Conservation (phyloP, 257 asterid genomes). For the Verbascum thapsus region DNA sequence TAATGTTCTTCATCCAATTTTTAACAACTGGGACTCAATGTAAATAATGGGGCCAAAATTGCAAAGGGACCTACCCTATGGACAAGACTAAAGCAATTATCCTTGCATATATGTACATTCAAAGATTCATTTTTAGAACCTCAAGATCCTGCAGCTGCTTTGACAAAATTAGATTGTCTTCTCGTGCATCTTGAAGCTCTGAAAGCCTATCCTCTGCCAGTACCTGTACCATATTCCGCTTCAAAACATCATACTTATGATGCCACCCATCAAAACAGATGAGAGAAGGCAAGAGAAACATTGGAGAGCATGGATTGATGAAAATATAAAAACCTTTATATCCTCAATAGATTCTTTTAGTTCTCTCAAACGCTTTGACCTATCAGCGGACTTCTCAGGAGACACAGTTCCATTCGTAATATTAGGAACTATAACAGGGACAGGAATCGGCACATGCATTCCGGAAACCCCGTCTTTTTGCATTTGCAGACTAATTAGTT, state of each 20-base stretch:
- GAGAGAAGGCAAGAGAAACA: conserved; percentile 24
- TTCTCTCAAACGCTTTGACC: conserved; percentile 67
- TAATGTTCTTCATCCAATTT: too few relatives aligned
- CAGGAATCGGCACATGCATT: conserved; percentile 61
- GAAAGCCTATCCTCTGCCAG: conserved; percentile 85
- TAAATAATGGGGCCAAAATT: too few relatives aligned
- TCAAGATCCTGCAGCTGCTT: conserved; percentile 93
- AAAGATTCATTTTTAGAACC: conserved; percentile 46
- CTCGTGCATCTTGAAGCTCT: conserved; percentile 85
- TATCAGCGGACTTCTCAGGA: conserved; percentile 77
- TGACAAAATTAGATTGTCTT: conserved; percentile 69
- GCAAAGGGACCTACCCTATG: too few relatives aligned
- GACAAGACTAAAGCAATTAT: too few relatives aligned
- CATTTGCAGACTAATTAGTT: conserved; percentile 75
- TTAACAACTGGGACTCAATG: too few relatives aligned
- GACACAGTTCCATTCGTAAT: conserved; percentile 69
- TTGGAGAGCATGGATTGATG: conserved; percentile 22
- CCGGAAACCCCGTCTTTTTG: conserved; percentile 77
- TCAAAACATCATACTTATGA: conserved; percentile 21
- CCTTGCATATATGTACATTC: conserved; percentile 12
- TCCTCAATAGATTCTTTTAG: conserved; percentile 80
- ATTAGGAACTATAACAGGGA: conserved; percentile 54
- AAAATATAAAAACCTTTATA: conserved; percentile 57
- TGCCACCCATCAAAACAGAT: conserved; percentile 5
- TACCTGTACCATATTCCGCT: conserved; percentile 52